Conservation (phyloP, 192 early-diverging fungal genomes). For the Entophlyctis helioformis region DNA sequence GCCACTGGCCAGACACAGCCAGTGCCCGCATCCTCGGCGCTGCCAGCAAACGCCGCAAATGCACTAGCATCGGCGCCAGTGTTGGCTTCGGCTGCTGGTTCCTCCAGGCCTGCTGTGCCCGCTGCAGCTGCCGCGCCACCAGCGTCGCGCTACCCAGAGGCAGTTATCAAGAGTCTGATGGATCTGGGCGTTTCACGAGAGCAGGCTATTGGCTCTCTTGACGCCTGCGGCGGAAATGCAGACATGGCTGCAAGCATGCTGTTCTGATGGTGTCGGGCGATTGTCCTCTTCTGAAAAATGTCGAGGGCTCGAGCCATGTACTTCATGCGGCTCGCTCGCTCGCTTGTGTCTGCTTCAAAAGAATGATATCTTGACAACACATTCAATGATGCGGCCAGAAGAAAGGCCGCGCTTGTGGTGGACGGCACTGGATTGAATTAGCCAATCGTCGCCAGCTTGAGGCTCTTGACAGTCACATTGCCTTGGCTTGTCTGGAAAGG, state of each 20-base stretch:
- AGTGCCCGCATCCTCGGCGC: slow-evolving; percentile 14
- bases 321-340: too few species aligned
- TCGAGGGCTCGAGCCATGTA: too few species aligned
- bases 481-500: slow-evolving; percentile 37
- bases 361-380: too few species aligned
- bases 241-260: slow-evolving; percentile 80
- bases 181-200: slow-evolving; percentile 67
- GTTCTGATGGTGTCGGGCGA: too few species aligned
- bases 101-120: neutral
- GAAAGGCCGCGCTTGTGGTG: too few species aligned
- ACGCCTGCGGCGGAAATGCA: slow-evolving; percentile 67
- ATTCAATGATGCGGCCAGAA: too few species aligned
- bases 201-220: slow-evolving; percentile 68
- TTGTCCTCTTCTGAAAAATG: too few species aligned
- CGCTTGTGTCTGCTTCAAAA: too few species aligned
- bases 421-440: too few species aligned
- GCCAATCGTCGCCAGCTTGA: slow-evolving; percentile 5
- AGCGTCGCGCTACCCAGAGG: slow-evolving; percentile 41
- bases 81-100: neutral
- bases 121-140: neutral
- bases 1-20: slow-evolving; percentile 8
- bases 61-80: slow-evolving; percentile 8
- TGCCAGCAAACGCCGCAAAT: slow-evolving; percentile 9
- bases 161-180: slow-evolving; percentile 56
- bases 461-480: slow-evolving; percentile 16